phyloP scores from a whole-genome alignment of 139 green algal genomes.

The Limnomonas spitsbergensis region DNA sequence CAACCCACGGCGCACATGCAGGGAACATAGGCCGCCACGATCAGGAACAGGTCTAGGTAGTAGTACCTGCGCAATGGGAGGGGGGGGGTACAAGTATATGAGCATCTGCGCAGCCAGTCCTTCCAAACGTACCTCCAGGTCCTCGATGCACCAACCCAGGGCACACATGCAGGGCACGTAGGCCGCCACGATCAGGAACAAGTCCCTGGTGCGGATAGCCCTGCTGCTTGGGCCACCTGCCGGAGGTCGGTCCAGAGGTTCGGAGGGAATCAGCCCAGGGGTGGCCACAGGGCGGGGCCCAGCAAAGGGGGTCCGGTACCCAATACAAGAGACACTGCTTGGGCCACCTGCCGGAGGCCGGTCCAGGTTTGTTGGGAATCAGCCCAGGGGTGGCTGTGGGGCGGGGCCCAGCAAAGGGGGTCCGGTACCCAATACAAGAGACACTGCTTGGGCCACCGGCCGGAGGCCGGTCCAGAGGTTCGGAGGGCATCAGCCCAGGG shows the following conservation, averaged over 20 bases:
- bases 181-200: not conserved
- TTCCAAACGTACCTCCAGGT: not conserved
- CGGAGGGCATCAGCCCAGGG: not conserved
- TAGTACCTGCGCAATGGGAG: constrained; percentile 10
- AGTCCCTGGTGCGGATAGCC: not conserved
- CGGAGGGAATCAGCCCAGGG: no score
- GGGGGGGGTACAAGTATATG: not conserved
- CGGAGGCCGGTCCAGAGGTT: not conserved
- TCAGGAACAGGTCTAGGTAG: constrained; percentile 14
- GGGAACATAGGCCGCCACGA: constrained; percentile 14
- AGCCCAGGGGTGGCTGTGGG: no score
- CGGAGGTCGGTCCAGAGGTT: not conserved
- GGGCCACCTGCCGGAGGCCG: not conserved
- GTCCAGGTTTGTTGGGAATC: no score
- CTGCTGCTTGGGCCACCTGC: not conserved
- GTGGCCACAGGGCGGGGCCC: no score
- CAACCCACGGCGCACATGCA: constrained; percentile 23
- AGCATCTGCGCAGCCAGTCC: not conserved
- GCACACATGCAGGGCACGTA: not conserved
- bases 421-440: not conserved
- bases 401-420: not conserved
- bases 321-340: no score
- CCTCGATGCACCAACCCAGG: not conserved
- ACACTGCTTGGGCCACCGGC: not conserved
- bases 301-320: no score